Conservation (phyloP, 192 early-diverging fungal species). For the Phlyctochytrium planicorne region DNA sequence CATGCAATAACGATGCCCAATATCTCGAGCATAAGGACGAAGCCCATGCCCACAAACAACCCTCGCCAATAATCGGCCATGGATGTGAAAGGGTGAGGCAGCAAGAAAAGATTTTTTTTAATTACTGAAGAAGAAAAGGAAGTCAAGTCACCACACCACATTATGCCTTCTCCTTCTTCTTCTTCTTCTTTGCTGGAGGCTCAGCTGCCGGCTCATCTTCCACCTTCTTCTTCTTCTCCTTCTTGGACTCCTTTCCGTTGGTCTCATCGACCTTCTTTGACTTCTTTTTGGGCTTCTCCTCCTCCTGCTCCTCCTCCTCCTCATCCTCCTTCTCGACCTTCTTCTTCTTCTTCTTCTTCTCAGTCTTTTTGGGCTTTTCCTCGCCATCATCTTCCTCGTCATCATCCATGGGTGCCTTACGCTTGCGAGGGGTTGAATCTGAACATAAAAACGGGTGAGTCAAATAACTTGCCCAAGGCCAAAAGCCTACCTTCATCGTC, state of each 20-base stretch:
- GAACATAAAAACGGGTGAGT: constrained; percentile 39
- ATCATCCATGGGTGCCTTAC: constrained; percentile 47
- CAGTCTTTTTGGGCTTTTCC: constrained; percentile 12
- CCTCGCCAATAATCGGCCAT: constrained; percentile 19
- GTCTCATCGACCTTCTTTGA: constrained; percentile 24
- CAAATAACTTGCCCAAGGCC: not conserved
- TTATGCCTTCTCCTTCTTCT: not conserved
- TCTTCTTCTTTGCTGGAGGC: not conserved
- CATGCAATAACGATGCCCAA: constrained; percentile 15
- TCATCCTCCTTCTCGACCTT: constrained; percentile 47
- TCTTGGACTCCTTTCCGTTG: constrained; percentile 32
- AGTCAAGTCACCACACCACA: no score
- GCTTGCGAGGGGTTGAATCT: no score
- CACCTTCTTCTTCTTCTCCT: constrained; percentile 44
- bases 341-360: constrained; percentile 46
- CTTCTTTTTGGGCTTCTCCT: constrained; percentile 52
- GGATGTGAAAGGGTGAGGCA: no score
- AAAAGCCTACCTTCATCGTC: constrained; percentile 31
- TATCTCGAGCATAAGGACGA: constrained; percentile 29
- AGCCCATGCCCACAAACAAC: constrained; percentile 32
- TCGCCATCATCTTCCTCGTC: constrained; percentile 58
- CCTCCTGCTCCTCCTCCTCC: constrained; percentile 39
- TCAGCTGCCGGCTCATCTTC: not conserved
- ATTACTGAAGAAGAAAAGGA: no score
- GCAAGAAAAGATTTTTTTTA: no score